phyloP scores from a whole-genome alignment of 179 eudicot genomes.

The Sideroxylon spinosum region DNA sequence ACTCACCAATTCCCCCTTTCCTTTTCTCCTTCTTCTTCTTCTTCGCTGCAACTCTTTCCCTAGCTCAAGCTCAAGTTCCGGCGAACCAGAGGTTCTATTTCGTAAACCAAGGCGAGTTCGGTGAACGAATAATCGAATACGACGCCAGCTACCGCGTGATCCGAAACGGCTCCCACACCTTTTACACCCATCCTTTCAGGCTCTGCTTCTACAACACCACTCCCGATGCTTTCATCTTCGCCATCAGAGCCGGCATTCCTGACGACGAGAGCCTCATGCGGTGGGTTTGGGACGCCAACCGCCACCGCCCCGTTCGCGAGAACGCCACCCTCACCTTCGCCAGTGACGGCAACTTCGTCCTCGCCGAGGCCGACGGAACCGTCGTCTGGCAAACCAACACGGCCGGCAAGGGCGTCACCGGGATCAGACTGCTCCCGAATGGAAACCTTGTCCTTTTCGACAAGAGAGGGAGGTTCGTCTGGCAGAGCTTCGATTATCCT shows the following conservation, averaged over 20 bases:
- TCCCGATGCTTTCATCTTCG: constrained; percentile 11
- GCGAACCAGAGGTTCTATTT: neutral
- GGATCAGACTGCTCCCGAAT: constrained; percentile 2
- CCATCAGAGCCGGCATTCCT: constrained; percentile 7
- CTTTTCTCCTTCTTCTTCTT: neutral
- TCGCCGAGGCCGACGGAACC: constrained; percentile 20
- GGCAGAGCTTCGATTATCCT: constrained; percentile 25
- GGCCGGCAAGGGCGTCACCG: constrained; percentile 19
- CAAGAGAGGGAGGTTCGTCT: constrained; percentile 6
- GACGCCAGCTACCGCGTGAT: constrained; percentile 9
- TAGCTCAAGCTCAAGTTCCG: constrained; percentile 5
- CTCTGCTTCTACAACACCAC: constrained; percentile 25
- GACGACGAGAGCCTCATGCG: constrained; percentile 16
- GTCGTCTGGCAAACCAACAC: constrained; percentile 25
- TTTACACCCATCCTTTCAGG: constrained; percentile 3
- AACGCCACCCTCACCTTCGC: constrained; percentile 23
- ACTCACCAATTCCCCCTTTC: neutral
- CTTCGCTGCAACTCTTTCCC: neutral
- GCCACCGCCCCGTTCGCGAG: constrained; percentile 19
- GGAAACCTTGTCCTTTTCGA: constrained; percentile 17
- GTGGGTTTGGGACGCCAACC: constrained; percentile 30
- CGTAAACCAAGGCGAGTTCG: constrained; percentile 17
- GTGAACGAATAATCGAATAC: constrained; percentile 12
- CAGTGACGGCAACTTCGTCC: constrained; percentile 17
- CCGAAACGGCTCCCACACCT: neutral